phyloP scores from a whole-genome alignment of 495 filamentous ascomycete species.

The Penicillium ochrochloron region DNA sequence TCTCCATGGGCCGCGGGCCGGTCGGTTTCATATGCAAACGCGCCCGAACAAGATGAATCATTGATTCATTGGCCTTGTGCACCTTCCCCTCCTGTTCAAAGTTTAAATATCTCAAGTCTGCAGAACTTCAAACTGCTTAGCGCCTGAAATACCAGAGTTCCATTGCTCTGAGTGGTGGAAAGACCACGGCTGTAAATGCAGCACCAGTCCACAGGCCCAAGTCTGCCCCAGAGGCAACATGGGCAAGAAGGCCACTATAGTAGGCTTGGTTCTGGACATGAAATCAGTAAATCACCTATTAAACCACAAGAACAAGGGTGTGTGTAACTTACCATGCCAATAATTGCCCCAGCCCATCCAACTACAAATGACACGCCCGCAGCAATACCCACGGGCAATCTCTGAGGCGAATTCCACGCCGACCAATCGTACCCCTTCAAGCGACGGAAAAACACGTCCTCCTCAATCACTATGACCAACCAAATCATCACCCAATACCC shows the following conservation, averaged over 20 bases:
- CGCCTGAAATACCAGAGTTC: conserved; percentile 46
- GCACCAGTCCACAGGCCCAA: conserved; percentile 51
- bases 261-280: conserved; percentile 48
- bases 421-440: conserved; percentile 49
- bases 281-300: conserved; percentile 8
- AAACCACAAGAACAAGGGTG: background rate
- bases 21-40: conserved; percentile 22
- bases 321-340: conserved; percentile 49
- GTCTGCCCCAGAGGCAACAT: conserved; percentile 41
- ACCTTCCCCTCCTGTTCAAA: background rate
- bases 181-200: conserved; percentile 47
- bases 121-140: conserved; percentile 18
- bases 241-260: conserved; percentile 52
- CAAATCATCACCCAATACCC: conserved; percentile 57
- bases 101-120: background rate
- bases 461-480: conserved; percentile 48
- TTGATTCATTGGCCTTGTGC: background rate
- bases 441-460: conserved; percentile 49
- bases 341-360: conserved; percentile 55
- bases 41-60: background rate
- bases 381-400: conserved; percentile 51
- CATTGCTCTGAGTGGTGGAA: conserved; percentile 48
- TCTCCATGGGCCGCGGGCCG: conserved; percentile 18
- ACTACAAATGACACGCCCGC: conserved; percentile 51
- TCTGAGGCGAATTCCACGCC: conserved; percentile 45